phyloP scores from a whole-genome alignment of 331 rosid genomes.

The Acacia pycnantha region DNA sequence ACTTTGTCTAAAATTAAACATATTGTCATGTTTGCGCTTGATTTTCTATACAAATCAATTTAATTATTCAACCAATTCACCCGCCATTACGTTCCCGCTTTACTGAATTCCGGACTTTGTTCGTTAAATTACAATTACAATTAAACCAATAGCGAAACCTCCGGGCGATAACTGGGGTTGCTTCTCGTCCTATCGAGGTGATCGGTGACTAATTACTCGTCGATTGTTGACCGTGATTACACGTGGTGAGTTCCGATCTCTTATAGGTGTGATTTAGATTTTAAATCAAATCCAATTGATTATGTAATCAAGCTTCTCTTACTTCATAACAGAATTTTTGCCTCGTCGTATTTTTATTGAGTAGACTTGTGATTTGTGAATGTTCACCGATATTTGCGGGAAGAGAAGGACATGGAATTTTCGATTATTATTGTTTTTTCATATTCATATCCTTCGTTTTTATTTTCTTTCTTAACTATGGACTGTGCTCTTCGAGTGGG shows the following conservation, averaged over 20 bases:
- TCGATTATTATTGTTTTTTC: neutral
- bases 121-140: conserved; percentile 17
- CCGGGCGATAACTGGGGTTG: conserved; percentile 4
- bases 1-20: neutral
- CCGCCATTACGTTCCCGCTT: neutral
- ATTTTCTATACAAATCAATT: neutral
- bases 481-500: neutral
- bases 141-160: neutral
- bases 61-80: neutral
- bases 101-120: neutral
- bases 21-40: neutral
- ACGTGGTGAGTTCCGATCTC: conserved; percentile 23
- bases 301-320: neutral
- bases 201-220: conserved; percentile 30
- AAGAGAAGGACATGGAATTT: neutral
- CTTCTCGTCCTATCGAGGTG: conserved; percentile 24
- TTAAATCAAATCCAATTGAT: conserved; percentile 8
- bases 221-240: conserved; percentile 26
- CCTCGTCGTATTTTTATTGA: neutral
- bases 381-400: conserved; percentile 1
- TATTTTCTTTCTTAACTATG: neutral
- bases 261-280: conserved; percentile 27
- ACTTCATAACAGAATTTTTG: neutral
- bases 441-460: neutral
- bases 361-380: neutral